Conservation (phyloP, 768 basidiomycete species). For the Tricholoma sp. region DNA sequence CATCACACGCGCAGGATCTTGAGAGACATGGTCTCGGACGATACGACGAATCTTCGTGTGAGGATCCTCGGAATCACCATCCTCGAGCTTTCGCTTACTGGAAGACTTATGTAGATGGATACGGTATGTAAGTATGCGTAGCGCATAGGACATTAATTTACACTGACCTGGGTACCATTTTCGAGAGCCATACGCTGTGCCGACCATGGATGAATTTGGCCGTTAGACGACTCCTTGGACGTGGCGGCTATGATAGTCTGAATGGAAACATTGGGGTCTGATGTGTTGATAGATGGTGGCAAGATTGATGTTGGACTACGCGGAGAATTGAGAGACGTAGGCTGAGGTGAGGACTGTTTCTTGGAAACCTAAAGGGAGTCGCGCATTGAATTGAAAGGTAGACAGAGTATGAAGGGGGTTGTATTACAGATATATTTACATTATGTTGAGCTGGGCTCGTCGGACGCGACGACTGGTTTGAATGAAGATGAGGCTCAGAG, state of each 20-base stretch:
- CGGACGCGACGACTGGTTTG: conserved; percentile 14
- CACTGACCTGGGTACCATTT: conserved; percentile 34
- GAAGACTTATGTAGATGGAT: conserved; percentile 23
- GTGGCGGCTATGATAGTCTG: conserved; percentile 51
- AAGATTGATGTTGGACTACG: conserved; percentile 22
- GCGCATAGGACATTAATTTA: background rate
- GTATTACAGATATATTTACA: conserved; percentile 29
- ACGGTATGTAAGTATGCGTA: conserved; percentile 5
- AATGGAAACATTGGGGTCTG: conserved; percentile 42
- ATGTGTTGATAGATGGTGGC: conserved; percentile 16
- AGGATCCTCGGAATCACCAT: conserved; percentile 55
- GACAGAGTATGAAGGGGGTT: conserved; percentile 18
- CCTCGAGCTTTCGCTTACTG: conserved; percentile 75
- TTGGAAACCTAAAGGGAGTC: conserved; percentile 26
- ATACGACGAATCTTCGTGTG: conserved; percentile 82
- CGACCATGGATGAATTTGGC: conserved; percentile 38
- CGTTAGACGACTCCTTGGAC: conserved; percentile 37
- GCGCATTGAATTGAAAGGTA: conserved; percentile 19
- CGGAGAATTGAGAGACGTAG: conserved; percentile 11
- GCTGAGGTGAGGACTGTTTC: conserved; percentile 19
- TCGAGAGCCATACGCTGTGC: conserved; percentile 23
- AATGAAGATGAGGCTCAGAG: conserved; percentile 14
- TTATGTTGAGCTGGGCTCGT: conserved; percentile 12
- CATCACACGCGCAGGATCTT: conserved; percentile 69
- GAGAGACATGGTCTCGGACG: conserved; percentile 76